Base-by-base conservation (phyloP, 208 protist species). In the Crithidia acanthocephali region DNA sequence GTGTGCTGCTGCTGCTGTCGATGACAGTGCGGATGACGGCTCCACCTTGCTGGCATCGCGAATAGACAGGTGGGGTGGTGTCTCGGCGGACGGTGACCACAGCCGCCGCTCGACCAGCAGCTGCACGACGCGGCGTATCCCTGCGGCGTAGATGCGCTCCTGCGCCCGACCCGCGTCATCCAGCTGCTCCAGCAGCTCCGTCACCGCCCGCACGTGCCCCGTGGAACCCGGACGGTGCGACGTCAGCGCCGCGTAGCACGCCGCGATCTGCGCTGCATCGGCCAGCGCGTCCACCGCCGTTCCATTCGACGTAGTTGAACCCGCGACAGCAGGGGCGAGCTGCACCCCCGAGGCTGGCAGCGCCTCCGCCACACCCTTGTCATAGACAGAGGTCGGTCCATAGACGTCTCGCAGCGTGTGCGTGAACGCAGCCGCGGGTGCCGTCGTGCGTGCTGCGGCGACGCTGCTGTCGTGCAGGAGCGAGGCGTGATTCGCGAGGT, bases 201-300 rank as follows among this genome's bases (percentile, higher is more conserved):
- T 56, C 6, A 81, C 77, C 2, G 75, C 87, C 15, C 57, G 27
- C 20, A 93, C 83, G 64, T 90, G 87, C 22, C 64, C 85, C 33
- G 53, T 37, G 28, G 80, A 85, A 27, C 83, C 84, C 0, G 83
- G 80, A 2, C 69, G 78, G 33, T 76, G 67, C 15, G 48, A 15
- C 4, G 53, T 11, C 22, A 87, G 18, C 13, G 32, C 35, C 22
- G 63, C 68, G 45, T 71, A 65, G 59, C 72, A 60, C 8, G 28
- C 35, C 22, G 76, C 42, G 13, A 74, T 44, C n/a, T 57, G 30
- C 47, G 32, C 53, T 9, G 55, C 20, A 48, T 76, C 70, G 0
- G 18, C 33, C 60, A 66, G 32, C 13, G 20, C 60, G 7, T 56
- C 59, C 3, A 3, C 22, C 3, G 16, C 2, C 25, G 30, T 25